Base-by-base conservation (phyloP, 768 basidiomycete species). In the Termitomyces sp. region DNA sequence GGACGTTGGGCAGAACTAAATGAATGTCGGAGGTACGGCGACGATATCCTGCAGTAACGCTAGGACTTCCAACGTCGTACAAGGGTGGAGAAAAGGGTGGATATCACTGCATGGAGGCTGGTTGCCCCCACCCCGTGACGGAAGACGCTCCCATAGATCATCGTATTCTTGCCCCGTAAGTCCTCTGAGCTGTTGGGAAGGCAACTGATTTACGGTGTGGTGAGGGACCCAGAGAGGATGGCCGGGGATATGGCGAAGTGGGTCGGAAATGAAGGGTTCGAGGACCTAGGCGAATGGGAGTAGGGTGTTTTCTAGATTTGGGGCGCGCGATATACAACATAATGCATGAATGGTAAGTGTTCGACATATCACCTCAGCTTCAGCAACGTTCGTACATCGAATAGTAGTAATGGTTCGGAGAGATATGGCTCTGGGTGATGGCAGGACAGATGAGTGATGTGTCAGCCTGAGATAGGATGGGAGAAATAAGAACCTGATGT, bases 241-340 rank as follows among this genome's bases (percentile, higher is more conserved):
- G 41, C 1, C 47, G 40, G 9, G 57, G 56, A 27, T 58, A 61
- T 3, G 60, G 60, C 1, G 60, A 58, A 25, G n/a, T 1, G 57
- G 35, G 35, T 58, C 57, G 17, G 61, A 57, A 27, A 61, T 54
- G 55, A 59, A 61, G 2, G 57, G 61, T 17, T 59, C n/a, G 52
- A 19, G 1, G 46, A 11, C 17, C 30, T 35, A 5, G 61, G 57
- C 1, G 39, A 54, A 16, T 48, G 9, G 16, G 12, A 35, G 30
- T 56, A 61, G 8, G 57, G 60, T 17, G 54, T 28, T 3, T 28
- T 53, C 12, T 58, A 35, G 23, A 35, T 55, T 14, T 52, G 49
- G 21, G 19, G 19, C 3, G 30, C 11, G n/a, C 19, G 30, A 34
- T 61, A 58, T 5, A 25, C 32, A 9, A 30, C n/a, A n/a, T n/a